Base-by-base conservation (phyloP, 2,329 filamentous ascomycete species). In the Ilyonectria sp. region DNA sequence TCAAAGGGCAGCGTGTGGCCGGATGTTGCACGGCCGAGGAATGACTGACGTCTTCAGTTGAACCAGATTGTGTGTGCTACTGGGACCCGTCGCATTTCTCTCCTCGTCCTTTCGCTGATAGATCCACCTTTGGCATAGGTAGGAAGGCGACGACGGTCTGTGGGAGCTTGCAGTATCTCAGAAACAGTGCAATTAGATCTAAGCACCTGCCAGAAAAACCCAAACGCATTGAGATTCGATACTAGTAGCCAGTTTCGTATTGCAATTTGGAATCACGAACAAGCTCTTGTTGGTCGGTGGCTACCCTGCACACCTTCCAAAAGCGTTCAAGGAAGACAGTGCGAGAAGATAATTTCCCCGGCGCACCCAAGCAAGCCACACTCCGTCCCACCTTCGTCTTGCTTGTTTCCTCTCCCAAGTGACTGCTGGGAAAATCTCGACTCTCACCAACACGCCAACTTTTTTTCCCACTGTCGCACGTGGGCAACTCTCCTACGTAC, bases 21-120 rank as follows among this genome's bases (percentile, higher is more conserved):
- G 44, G 57, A 19, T 52, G 37, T 60, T 56, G 52, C 44, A 29
- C 35, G 33, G 44, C n/a, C n/a, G 17, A 56, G 63, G 63, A 65
- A 65, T 65, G 57, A 13, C n/a, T 21, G 29, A 35, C 6, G 29
- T 7, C n/a, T 29, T 11, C 15, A 4, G 23, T 46, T 7, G 15
- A 53, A 35, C 35, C 49, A 46, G 37, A 21, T 26, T 5, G 35
- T 53, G 19, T 10, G 37, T 19, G 29, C 26, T 13, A 31, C 17
- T 35, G 26, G 46, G 43, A 43, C 26, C 26, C 26, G 26, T 4
- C 23, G 10, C 2, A 10, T 19, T 11, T 55, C 15, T 55, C 15
- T 2, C 17, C 13, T 13, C 9, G 29, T 37, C n/a, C 33, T 23
- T 19, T 10, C 31, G n/a, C 7, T 26, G 26, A 6, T n/a, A 13